Conservation (phyloP, 108 stramenopile species). For the Epipyxis sp. region DNA sequence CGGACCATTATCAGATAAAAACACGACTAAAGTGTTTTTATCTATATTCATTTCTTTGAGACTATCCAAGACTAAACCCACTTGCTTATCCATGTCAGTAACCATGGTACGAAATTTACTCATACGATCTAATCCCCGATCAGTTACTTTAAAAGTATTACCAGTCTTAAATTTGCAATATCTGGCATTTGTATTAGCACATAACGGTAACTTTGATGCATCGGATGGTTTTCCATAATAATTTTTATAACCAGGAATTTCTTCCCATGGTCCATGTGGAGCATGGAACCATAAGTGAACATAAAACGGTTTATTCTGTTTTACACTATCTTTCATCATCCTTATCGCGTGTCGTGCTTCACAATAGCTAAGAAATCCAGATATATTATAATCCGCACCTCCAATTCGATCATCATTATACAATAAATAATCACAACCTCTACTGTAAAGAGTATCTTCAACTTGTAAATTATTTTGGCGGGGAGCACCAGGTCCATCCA, state of each 20-base stretch:
- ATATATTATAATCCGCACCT: neutral
- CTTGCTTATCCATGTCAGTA: slow-evolving; percentile 7
- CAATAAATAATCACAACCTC: neutral
- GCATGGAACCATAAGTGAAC: slow-evolving; percentile 17
- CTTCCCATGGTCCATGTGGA: slow-evolving; percentile 18
- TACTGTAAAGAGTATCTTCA: neutral
- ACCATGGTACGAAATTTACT: neutral
- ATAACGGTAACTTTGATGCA: neutral
- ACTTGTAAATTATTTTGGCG: slow-evolving; percentile 14
- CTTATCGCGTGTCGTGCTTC: slow-evolving; percentile 14
- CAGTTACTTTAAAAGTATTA: neutral
- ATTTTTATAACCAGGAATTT: slow-evolving; percentile 1
- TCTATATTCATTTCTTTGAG: neutral
- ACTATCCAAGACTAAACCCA: neutral
- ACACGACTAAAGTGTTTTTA: neutral
- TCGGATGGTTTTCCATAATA: neutral
- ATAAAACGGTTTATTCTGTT: neutral
- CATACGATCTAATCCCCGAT: slow-evolving; percentile 2
- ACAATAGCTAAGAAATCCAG: neutral
- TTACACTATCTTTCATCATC: slow-evolving; percentile 7
- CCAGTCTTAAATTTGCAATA: neutral
- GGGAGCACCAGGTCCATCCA: slow-evolving; percentile 11
- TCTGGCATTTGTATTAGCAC: neutral
- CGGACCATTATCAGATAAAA: slow-evolving; percentile 17
- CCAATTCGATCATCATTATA: neutral